Conservation (phyloP, 1,284 basidiomycete genomes). For the Crucibulum parvulum region DNA sequence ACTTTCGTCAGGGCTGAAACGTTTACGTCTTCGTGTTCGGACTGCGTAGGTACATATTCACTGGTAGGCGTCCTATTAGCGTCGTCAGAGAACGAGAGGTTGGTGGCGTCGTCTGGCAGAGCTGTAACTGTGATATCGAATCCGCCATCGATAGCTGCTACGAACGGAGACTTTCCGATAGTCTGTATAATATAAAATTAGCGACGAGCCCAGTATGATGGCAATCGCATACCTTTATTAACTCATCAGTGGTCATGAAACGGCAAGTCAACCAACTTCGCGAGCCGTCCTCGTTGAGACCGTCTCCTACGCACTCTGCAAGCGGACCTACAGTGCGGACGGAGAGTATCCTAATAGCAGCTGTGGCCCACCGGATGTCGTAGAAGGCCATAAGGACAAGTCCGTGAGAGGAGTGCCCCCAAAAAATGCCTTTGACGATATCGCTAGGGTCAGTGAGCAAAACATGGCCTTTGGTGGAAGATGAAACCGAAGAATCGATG, state of each 20-base stretch:
- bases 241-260: slow-evolving; percentile 42
- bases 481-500: too few species aligned
- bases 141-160: slow-evolving; percentile 34
- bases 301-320: slow-evolving; percentile 33
- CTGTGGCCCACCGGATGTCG: slow-evolving; percentile 61
- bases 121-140: slow-evolving; percentile 28
- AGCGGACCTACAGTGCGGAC: slow-evolving; percentile 27
- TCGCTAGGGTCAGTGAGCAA: neutral
- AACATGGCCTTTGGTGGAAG: too few species aligned
- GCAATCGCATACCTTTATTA: slow-evolving; percentile 33
- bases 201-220: neutral
- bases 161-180: slow-evolving; percentile 42
- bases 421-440: slow-evolving; percentile 50
- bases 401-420: slow-evolving; percentile 8
- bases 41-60: neutral
- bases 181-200: slow-evolving; percentile 26
- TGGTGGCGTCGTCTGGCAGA: too few species aligned
- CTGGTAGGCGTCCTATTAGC: neutral
- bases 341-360: slow-evolving; percentile 49
- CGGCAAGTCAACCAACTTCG: slow-evolving; percentile 38
- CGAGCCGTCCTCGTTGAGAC: slow-evolving; percentile 22
- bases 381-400: slow-evolving; percentile 61
- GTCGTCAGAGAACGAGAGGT: too few species aligned
- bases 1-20: neutral
- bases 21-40: neutral